Base-by-base conservation (phyloP, 2,329 filamentous ascomycete genomes). In the Neofusicoccum kwambonambiense region DNA sequence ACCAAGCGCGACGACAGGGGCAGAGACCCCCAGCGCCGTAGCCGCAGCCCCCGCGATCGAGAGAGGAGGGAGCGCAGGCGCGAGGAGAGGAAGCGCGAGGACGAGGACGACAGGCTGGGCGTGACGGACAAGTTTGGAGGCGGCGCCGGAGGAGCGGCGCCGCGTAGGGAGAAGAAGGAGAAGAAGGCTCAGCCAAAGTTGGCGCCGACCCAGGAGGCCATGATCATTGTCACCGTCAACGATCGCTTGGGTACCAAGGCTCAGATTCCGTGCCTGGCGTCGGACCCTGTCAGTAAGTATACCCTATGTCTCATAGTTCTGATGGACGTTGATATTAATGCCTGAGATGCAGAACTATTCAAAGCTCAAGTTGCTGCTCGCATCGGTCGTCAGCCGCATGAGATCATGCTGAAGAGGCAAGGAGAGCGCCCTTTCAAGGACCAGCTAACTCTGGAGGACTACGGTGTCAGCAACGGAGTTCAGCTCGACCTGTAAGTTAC, bases 201-300 rank as follows among this genome's bases (percentile, higher is more conserved):
- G 4, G 52, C 66, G 37, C 42, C 64, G 19, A 41, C 64, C 8
- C 79, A 82, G 5, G 90, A 96, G 74, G 89, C 92, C 64, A 96
- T 97, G 90, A 97, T 98, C 70, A 87, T 96, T 60, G 93, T 98
- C 17, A 88, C 94, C 72, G 88, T 98, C 74, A 98, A 98, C 76
- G 94, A 98, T 78, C 87, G 94, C n/a, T 82, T 98, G 41, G 94
- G 94, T 12, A 97, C 94, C n/a, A 97, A 97, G 74, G 92, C 93
- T 15, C 90, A 91, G 61, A 95, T 98, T 68, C 94, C 94, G 0
- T 97, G 93, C 75, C 82, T 97, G 65, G 89, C 91, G 0, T 90
- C 88, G 3, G 94, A 98, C 79, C 89, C 89, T 7, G 89, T 97
- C 69, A 89, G 80, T 80, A 66, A 71, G 79, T 75, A 13, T 56